Evolutionary conservation across 179 eudicot species (phyloP), one percentile per base, ranked within the genome.

Genomic region (Beta lomatogona): DNA sequence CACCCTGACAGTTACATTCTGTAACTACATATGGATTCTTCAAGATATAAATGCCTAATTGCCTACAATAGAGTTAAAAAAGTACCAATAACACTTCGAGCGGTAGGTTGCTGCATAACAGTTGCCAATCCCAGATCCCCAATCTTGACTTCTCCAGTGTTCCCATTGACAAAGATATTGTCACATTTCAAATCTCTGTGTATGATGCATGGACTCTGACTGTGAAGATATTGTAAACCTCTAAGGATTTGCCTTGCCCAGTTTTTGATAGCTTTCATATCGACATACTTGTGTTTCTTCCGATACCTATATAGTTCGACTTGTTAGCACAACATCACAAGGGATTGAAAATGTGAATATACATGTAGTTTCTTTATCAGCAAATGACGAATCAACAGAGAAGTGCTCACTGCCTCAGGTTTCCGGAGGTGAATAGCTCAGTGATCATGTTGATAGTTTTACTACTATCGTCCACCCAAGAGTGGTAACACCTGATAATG

Each of bases 101-200:
- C 94, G 18, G 86, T 85, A 84, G 93, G 86, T 69, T 77, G 90
- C 82, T 89, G 91, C 95, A 92, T 88, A 59, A 91, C 86, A 71
- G 89, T 87, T 9, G 97, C 98, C 87, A 94, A 84, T 58, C 98
- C 98, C 48, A 94, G 89, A 82, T 94, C 96, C 31, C 98, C 98
- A 75, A 94, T 90, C 85, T 93, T 94, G 60, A 94, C 91, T 83
- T 91, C 90, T 54, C 98, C 98, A 60, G 86, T 85, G 86, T 94
- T 90, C 72, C 98, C 98, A 82, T 94, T 93, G 46, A 94, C 90
- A 83, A 94, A 92, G 48, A 94, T 79, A 84, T 94, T 94, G 81
- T 93, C 98, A 68, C 98, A 94, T 82, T 94, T 94, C 80, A 93
- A 60, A 80, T 94, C 98, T 80, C 98, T 83, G 80, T 94, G 98